Evolutionary conservation across 768 basidiomycete species (phyloP).

Genomic region (Pisolithus marmoratus): DNA sequence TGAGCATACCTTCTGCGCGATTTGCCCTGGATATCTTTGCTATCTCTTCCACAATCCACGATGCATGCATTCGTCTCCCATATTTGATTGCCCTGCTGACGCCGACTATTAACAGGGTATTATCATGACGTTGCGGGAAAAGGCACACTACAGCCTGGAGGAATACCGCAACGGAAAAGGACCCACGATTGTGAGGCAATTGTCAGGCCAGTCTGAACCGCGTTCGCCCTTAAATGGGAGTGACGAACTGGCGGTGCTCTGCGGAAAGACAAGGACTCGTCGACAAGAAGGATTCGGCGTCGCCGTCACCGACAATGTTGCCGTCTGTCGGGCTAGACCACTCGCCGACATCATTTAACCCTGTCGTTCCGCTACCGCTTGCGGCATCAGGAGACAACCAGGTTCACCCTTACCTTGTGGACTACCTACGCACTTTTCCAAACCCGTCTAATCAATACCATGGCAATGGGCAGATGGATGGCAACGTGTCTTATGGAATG

Average conservation of each 20-base stretch:
- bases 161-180: constrained; percentile 57
- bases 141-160: constrained; percentile 59
- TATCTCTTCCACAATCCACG: background rate
- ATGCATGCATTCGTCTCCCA: constrained; percentile 6
- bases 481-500: constrained; percentile 7
- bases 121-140: constrained; percentile 58
- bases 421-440: constrained; percentile 63
- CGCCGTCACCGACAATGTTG: constrained; percentile 34
- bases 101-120: constrained; percentile 39
- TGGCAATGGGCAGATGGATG: constrained; percentile 16
- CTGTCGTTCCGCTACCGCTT: constrained; percentile 66
- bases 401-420: constrained; percentile 58
- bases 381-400: constrained; percentile 40
- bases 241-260: constrained; percentile 59
- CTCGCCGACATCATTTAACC: constrained; percentile 67
- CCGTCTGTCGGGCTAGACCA: constrained; percentile 40
- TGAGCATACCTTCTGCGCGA: background rate
- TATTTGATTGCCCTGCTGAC: background rate
- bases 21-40: background rate
- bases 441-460: constrained; percentile 19
- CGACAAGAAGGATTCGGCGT: constrained; percentile 52
- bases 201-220: constrained; percentile 34
- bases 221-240: constrained; percentile 44
- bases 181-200: constrained; percentile 35
- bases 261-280: constrained; percentile 64